Base-by-base conservation (phyloP, 2,329 filamentous ascomycete species). In the Chrysoporthe cubensis region DNA sequence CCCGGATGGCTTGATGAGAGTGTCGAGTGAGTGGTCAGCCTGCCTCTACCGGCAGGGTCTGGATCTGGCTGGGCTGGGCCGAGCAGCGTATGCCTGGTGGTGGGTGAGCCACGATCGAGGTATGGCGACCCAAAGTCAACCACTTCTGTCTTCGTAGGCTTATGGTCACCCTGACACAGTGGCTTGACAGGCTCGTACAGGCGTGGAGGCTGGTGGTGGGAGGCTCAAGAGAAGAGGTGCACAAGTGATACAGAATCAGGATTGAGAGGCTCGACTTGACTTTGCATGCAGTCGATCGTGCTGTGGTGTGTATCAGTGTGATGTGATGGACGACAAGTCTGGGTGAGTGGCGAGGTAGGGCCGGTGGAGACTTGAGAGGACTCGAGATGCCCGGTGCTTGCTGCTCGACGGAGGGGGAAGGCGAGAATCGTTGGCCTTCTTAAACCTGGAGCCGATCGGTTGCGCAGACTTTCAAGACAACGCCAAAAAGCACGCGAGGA, bases 381-480 rank as follows among this genome's bases (percentile, higher is more conserved):
- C 68, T 68, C 66, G 68, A 68, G 63, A 62, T 70, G 66, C 58
- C 40, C 62, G 62, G 58, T 68, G 66, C 54, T 61, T 68, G 62
- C 63, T 62, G 60, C 62, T 62, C 26, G 70, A 66, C 66, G 62
- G 64, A 65, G 61, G 66, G 66, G 66, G 58, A 65, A 67, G 46
- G 64, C 59, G 70, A 72, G 72, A 71, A 71, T 68, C 68, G 72
- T 74, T 72, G 72, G 72, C 73, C 69, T 70, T 70, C 69, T 70
- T 70, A 70, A 70, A 66, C 64, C 61, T 72, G 72, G 71, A 72
- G 70, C 70, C 70, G 73, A 74, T 71, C 71, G 75, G 79, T 81
- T 73, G 80, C 73, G 80, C 79, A 81, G 77, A 77, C 73, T 73
- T 78, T 80, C 75, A 79, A 82, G 80, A 81, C 80, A 81, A 76